Percentiles rank a stretch among this genome's conserved stretches.
Evolutionary conservation across 1,139 yeast genomes (phyloP).

Genomic region (Yarrowia galli): DNA sequence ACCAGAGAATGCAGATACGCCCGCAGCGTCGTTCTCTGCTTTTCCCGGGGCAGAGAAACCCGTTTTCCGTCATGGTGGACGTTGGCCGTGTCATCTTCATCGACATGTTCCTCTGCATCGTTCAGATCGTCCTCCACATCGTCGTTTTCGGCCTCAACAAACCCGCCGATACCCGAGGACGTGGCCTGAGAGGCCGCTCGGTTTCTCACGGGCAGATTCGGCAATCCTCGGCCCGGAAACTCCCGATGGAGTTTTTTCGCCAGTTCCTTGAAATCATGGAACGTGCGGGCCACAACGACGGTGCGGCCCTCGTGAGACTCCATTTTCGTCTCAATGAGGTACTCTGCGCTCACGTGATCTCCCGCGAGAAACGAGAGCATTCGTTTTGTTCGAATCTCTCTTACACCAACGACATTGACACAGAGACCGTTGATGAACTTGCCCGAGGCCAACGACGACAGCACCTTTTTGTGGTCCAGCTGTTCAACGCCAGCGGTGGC

Average conservation of each 20-base stretch:
- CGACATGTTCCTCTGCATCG: conserved; percentile 42
- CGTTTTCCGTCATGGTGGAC: conserved; percentile 31
- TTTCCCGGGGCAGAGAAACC: conserved; percentile 62
- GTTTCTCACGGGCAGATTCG: conserved; percentile 68
- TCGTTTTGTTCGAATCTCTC: conserved; percentile 46
- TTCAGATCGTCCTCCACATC: conserved; percentile 39
- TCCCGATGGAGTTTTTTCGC: conserved; percentile 59
- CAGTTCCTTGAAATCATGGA: conserved; percentile 68
- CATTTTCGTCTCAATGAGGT: conserved; percentile 48
- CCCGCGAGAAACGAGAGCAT: conserved; percentile 49
- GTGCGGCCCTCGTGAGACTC: conserved; percentile 49
- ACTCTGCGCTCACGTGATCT: conserved; percentile 45
- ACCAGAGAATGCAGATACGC: conserved; percentile 68
- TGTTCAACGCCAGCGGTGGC: conserved; percentile 63
- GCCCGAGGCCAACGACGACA: conserved; percentile 55
- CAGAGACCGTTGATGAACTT: conserved; percentile 64
- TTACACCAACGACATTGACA: conserved; percentile 72
- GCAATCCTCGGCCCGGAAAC: conserved; percentile 75
- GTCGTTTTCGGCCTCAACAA: conserved; percentile 22
- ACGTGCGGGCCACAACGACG: conserved; percentile 65
- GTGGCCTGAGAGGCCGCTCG: conserved; percentile 46
- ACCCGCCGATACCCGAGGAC: conserved; percentile 42
- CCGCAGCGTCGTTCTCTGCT: conserved; percentile 74
- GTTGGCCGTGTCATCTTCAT: conserved; percentile 40
- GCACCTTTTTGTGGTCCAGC: conserved; percentile 51